Percentiles rank a stretch among this genome's conserved stretches.
Evolutionary conservation across 495 filamentous ascomycete genomes (phyloP).

Genomic region (Neurospora tetraspora): DNA sequence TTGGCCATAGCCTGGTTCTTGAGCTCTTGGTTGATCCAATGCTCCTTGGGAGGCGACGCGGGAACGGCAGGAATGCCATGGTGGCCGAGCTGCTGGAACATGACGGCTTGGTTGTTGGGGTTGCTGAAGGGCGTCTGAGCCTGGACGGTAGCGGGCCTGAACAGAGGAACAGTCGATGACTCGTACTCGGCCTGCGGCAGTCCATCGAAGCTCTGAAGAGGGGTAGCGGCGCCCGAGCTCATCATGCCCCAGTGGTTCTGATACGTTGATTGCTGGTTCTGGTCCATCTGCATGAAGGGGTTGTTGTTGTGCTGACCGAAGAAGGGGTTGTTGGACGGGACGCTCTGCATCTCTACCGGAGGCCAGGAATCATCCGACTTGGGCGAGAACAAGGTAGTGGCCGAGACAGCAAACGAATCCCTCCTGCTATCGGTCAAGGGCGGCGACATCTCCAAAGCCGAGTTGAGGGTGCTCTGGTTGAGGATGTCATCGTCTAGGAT

Average conservation of each 20-base stretch:
- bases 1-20: conserved; percentile 55
- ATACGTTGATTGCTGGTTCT: conserved; percentile 35
- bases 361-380: conserved; percentile 62
- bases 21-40: conserved; percentile 41
- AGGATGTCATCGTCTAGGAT: conserved; percentile 82
- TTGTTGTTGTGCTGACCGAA: conserved; percentile 47
- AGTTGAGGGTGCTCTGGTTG: conserved; percentile 53
- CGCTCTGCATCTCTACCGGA: conserved; percentile 45
- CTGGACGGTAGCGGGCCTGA: conserved; percentile 35
- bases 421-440: conserved; percentile 55
- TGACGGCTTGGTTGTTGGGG: conserved; percentile 33
- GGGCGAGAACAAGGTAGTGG: conserved; percentile 58
- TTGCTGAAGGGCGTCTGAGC: conserved; percentile 44
- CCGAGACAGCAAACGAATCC: conserved; percentile 57
- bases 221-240: conserved; percentile 41
- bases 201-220: conserved; percentile 49
- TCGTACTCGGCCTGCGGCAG: conserved; percentile 49
- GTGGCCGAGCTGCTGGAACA: conserved; percentile 42
- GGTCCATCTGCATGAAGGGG: conserved; percentile 49
- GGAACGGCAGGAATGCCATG: conserved; percentile 30
- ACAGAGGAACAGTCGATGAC: conserved; percentile 41
- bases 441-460: conserved; percentile 59
- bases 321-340: conserved; percentile 52
- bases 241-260: conserved; percentile 52
- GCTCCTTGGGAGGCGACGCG: conserved; percentile 45